Evolutionary conservation across 192 early-diverging fungal species (phyloP), one percentile per base, ranked within the genome.

Genomic region (Chytriomyces sp.): DNA sequence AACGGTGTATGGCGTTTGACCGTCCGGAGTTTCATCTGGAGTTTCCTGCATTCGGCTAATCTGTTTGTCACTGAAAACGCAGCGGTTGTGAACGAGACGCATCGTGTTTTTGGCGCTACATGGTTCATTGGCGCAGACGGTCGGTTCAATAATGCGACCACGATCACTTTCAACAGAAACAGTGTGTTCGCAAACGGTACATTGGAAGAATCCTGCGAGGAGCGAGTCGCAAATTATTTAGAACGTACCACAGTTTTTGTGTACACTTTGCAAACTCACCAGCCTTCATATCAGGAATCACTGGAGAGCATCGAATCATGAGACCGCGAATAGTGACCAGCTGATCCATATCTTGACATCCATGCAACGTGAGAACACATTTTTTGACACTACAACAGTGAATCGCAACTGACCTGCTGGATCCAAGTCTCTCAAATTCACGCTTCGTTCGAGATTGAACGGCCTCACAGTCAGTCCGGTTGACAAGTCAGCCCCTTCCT

Each of bases 1-100:
- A 7, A 98, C 94, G 11, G 94, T 95, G 80, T 99, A 94, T n/a
- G 97, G 97, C 9, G 97, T 99, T 82, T 99, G 95, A 45, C 97
- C 97, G 71, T 98, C 97, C 28, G 97, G 97, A 50, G 97, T 95
- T 35, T 88, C 85, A 83, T 95, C 79, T 85, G 96, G 97, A 49
- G 96, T 99, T 83, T 99, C 97, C 79, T 99, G 97, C 82, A 99
- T 87, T 47, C 94, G 82, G 67, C 90, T 90, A 45, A 98, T 88
- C 86, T 99, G 97, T 82, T 96, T 98, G 82, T 98, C 94, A 1
- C 93, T 89, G 73, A 97, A 99, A 16, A 83, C 74, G 79, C 94
- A 96, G n/a, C 96, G 91, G 84, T 99, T 98, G 83, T 99, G 97
- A 45, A 98, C 87, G 50, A 99, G 82, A 60, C 87, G 85, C 90